These are phyloP conservation scores for Alternaria arborescens DNA, from an alignment of 2,329 filamentous ascomycete species.

Conservation along the genomic window DNA sequence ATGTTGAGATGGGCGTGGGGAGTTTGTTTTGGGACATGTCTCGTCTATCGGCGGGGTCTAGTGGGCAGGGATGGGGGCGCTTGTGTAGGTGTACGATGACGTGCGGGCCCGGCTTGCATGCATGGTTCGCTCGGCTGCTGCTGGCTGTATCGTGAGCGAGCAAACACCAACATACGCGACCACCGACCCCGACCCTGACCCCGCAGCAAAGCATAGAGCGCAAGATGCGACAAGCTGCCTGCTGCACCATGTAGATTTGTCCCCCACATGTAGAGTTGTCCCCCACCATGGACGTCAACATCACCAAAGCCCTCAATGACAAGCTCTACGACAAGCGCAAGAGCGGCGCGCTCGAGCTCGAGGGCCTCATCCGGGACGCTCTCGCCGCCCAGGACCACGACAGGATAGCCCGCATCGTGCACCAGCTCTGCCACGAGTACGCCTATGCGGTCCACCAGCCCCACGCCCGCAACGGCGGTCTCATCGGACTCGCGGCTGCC, in stretches of 20 bases:
- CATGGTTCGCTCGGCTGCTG: constrained; percentile 9
- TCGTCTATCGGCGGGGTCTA: constrained; percentile 23
- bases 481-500: constrained; percentile 94
- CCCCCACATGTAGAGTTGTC: constrained; percentile 40
- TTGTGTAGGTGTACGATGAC: constrained; percentile 34
- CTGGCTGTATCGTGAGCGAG: constrained; percentile 3
- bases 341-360: constrained; percentile 91
- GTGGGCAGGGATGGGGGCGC: constrained; percentile 24
- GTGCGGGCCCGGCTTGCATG: constrained; percentile 26
- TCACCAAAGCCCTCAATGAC: constrained; percentile 92
- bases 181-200: not conserved
- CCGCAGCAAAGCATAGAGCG: too few relatives aligned
- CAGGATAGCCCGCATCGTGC: constrained; percentile 84
- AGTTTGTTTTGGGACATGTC: constrained; percentile 17
- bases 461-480: constrained; percentile 92
- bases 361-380: constrained; percentile 87
- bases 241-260: constrained; percentile 40
- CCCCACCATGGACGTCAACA: constrained; percentile 78
- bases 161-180: constrained; percentile 14
- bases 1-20: not conserved
- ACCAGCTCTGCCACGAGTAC: constrained; percentile 97
- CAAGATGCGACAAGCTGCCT: constrained; percentile 16
- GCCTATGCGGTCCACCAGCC: constrained; percentile 97
- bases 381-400: constrained; percentile 79
- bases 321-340: constrained; percentile 99